Base-by-base conservation (phyloP, 208 protist genomes). In the Crithidia fasciculata region DNA sequence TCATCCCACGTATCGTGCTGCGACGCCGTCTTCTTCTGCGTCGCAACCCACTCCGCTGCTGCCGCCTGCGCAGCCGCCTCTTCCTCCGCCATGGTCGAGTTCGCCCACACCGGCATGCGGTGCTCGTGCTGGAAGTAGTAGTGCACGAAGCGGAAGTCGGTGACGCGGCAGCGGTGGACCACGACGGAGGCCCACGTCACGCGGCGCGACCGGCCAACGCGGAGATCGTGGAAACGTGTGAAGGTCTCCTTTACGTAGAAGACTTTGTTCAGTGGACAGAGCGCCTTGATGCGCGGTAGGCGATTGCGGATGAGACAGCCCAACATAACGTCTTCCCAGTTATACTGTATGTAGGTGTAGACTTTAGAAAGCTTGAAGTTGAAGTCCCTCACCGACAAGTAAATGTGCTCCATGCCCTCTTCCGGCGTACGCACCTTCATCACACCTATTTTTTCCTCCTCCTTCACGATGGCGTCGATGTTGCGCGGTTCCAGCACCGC, bases 161-260 rank as follows among this genome's bases (percentile, higher is more conserved):
- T 36, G 5, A 37, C 40, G 8, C 10, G 18, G 41, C 65, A 58
- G 65, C 54, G 65, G 18, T 61, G 54, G 9, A 61, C 54, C 44
- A 57, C 68, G 2, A 72, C 57, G 16, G 68, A 65, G 53, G 68
- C 45, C 68, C 68, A 72, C 47, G 56, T 56, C 8, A 72, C 28
- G 10, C 10, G 10, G 12, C 28, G 13, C 18, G 16, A 28, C 2
- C 56, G 54, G 2, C 68, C 68, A 2, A 56, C 56, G 2, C 57
- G 68, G 36, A 72, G 50, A 15, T 72, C 68, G 47, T 72, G 68
- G 15, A 72, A 65, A 8, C 68, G 68, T 4, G 57, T 9, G 10
- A 65, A 50, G 44, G 57, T 37, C 41, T 72, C 68, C 28, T 64
- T 63, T 13, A 72, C 67, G 47, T 72, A 72, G 36, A 37, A 65